Conservation (phyloP, 2,329 filamentous ascomycete genomes). For the Pseudofabraea citricarpa region DNA sequence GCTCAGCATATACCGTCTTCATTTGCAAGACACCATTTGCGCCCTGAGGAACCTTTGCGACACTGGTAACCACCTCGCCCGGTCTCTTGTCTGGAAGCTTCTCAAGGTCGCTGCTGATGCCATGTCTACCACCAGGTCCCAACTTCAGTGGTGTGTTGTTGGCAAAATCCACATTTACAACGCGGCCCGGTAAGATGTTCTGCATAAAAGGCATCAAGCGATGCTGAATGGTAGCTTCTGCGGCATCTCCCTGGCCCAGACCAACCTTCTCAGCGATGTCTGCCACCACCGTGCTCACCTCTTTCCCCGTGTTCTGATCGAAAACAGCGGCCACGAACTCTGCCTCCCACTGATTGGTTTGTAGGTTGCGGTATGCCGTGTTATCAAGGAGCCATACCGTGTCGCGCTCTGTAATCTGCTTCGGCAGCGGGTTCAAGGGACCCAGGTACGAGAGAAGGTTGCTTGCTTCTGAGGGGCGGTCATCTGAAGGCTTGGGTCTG, state of each 20-base stretch:
- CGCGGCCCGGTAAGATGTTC: conserved; percentile 65
- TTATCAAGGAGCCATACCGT: conserved; percentile 89
- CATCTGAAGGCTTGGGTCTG: conserved; percentile 19
- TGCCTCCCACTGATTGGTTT: conserved; percentile 60
- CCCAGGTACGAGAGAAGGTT: conserved; percentile 46
- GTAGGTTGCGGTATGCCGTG: conserved; percentile 63
- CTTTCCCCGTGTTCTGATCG: conserved; percentile 62
- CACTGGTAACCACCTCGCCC: conserved; percentile 41
- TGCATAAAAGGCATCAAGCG: conserved; percentile 76
- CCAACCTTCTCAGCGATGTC: conserved; percentile 66
- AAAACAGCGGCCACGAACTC: conserved; percentile 85
- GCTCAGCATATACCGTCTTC: conserved; percentile 69
- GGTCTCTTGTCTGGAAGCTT: conserved; percentile 42
- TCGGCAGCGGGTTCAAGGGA: conserved; percentile 50
- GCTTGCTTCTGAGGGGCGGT: conserved; percentile 16
- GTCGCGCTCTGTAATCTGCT: conserved; percentile 54
- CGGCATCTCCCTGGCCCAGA: conserved; percentile 51
- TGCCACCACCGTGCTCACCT: conserved; percentile 64
- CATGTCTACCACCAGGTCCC: conserved; percentile 67
- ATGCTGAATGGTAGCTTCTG: conserved; percentile 56
- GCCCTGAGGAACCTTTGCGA: conserved; percentile 45
- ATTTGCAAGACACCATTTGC: conserved; percentile 54
- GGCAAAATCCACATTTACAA: conserved; percentile 58
- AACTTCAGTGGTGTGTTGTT: conserved; percentile 44
- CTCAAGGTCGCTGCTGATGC: conserved; percentile 63